Conservation (phyloP, 257 asterid genomes). For the Lycium ferocissimum region DNA sequence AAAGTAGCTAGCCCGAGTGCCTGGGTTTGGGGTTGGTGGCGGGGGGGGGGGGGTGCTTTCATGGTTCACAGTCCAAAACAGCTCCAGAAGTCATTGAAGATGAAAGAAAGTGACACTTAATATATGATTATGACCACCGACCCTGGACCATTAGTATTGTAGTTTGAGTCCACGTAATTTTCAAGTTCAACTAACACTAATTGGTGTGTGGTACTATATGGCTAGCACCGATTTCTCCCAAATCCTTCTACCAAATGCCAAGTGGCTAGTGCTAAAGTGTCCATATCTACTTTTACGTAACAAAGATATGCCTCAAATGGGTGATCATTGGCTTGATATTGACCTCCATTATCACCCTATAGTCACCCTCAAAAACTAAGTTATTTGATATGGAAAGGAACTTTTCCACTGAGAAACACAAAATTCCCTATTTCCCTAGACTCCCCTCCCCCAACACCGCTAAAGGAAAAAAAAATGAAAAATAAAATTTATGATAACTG, state of each 20-base stretch:
- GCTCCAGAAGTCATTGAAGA: constrained; percentile 12
- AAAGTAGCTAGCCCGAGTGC: background rate
- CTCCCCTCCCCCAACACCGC: background rate
- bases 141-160: constrained; percentile 6
- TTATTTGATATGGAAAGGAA: background rate
- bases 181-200: background rate
- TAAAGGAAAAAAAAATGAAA: background rate
- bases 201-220: background rate
- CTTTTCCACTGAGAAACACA: background rate
- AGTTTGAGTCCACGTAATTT: background rate
- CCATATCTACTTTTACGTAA: background rate
- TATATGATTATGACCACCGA: constrained; percentile 25
- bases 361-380: background rate
- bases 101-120: constrained; percentile 12
- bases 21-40: no score
- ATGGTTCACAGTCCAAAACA: constrained; percentile 21
- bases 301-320: background rate
- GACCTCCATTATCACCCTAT: constrained; percentile 5
- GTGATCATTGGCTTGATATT: constrained; percentile 10
- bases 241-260: constrained; percentile 1
- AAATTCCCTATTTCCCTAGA: background rate
- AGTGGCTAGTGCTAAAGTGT: background rate
- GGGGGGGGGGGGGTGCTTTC: background rate
- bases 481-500: background rate
- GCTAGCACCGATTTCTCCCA: background rate